phyloP scores from a whole-genome alignment of 2,329 filamentous ascomycete species.

The Phialophora expanda region DNA sequence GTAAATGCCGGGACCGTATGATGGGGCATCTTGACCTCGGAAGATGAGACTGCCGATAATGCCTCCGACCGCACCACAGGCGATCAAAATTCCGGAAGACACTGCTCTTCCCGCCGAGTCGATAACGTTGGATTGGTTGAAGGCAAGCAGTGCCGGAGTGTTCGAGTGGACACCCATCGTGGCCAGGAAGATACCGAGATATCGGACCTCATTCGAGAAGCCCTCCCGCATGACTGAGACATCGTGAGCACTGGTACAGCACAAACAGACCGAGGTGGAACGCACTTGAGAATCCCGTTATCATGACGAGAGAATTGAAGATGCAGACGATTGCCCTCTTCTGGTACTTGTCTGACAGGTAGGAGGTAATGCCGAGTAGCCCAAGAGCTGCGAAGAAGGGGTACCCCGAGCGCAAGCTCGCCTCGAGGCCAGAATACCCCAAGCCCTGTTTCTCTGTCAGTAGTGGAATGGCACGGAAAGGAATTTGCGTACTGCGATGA shows the following conservation, averaged over 20 bases:
- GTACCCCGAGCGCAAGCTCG: conserved; percentile 19
- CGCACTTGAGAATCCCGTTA: conserved; percentile 25
- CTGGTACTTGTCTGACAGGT: conserved; percentile 20
- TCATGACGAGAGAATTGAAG: conserved; percentile 22
- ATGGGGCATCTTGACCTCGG: conserved; percentile 50
- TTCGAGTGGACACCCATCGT: conserved; percentile 34
- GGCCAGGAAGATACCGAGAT: conserved; percentile 26
- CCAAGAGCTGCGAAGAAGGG: conserved; percentile 26
- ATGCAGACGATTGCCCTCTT: conserved; percentile 15
- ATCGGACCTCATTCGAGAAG: conserved; percentile 22
- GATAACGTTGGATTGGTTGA: conserved; percentile 44
- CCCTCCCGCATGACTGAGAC: conserved; percentile 19
- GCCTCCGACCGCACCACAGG: conserved; percentile 68
- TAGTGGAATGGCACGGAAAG: neutral
- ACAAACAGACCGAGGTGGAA: neutral
- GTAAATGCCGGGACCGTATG: conserved; percentile 44
- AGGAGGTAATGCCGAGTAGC: conserved; percentile 14
- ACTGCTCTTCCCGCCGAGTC: conserved; percentile 38
- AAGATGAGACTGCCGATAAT: conserved; percentile 77
- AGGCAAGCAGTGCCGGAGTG: conserved; percentile 43
- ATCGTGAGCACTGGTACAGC: neutral
- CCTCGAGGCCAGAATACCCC: conserved; percentile 23
- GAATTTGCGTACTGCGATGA: conserved; percentile 15
- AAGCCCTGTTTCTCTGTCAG: conserved; percentile 10
- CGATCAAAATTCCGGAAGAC: conserved; percentile 66